phyloP scores from a whole-genome alignment of 2,329 filamentous ascomycete genomes.

The Aureobasidium sp. region DNA sequence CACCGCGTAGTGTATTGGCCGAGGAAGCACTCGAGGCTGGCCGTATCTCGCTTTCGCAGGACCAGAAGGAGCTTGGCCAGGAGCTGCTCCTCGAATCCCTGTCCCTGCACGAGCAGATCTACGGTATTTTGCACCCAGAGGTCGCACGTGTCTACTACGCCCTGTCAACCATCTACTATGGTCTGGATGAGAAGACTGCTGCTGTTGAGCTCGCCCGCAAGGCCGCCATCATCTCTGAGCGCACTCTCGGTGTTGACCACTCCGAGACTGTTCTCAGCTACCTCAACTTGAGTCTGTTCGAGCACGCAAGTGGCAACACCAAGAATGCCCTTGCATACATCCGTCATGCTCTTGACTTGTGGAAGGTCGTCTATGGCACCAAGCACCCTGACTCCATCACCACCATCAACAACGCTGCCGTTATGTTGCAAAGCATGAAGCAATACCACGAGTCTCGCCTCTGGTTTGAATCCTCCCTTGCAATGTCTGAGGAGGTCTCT shows the following conservation, averaged over 20 bases:
- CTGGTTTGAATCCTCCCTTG: slow-evolving; percentile 78
- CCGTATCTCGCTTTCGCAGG: slow-evolving; percentile 89
- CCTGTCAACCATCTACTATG: slow-evolving; percentile 91
- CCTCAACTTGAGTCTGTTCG: slow-evolving; percentile 87
- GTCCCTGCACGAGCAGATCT: slow-evolving; percentile 96
- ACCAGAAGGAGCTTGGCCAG: slow-evolving; percentile 91
- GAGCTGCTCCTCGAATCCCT: slow-evolving; percentile 93
- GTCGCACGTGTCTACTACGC: slow-evolving; percentile 93
- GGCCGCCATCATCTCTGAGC: slow-evolving; percentile 90
- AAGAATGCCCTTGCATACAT: slow-evolving; percentile 79
- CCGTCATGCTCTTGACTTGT: slow-evolving; percentile 85
- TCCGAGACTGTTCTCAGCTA: slow-evolving; percentile 92
- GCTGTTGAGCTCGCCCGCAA: slow-evolving; percentile 94
- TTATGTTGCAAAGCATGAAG: slow-evolving; percentile 96
- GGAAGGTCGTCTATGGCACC: slow-evolving; percentile 92
- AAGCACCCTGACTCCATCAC: slow-evolving; percentile 97
- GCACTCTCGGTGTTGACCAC: slow-evolving; percentile 87
- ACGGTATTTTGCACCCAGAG: slow-evolving; percentile 93
- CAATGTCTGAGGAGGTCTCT: slow-evolving; percentile 81
- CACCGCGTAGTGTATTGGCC: slow-evolving; percentile 79
- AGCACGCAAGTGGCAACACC: slow-evolving; percentile 87
- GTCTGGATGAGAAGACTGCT: slow-evolving; percentile 94
- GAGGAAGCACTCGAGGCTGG: slow-evolving; percentile 95
- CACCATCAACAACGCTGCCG: slow-evolving; percentile 95
- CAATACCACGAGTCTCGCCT: slow-evolving; percentile 87